These are phyloP conservation scores for Cordyceps farinosa DNA, from an alignment of 2,329 filamentous ascomycete species.

Conservation along the genomic window DNA sequence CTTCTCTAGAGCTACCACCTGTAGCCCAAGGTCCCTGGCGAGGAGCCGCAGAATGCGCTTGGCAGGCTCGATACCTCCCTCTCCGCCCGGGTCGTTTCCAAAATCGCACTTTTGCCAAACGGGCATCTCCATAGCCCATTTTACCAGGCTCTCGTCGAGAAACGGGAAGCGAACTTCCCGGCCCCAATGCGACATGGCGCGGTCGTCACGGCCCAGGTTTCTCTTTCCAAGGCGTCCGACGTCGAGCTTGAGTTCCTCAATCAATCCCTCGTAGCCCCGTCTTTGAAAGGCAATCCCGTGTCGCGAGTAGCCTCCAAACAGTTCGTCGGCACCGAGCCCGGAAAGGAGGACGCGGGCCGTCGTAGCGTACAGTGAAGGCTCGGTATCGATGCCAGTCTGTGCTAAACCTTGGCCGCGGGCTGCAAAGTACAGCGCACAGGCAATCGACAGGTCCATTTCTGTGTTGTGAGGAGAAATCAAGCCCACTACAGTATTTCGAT, in stretches of 20 bases:
- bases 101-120: constrained; percentile 91
- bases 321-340: constrained; percentile 89
- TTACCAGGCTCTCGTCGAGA: constrained; percentile 82
- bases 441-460: constrained; percentile 97
- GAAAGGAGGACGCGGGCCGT: constrained; percentile 81
- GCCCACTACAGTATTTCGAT: constrained; percentile 65
- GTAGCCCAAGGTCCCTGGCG: constrained; percentile 70
- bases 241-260: constrained; percentile 81
- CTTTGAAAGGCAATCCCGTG: constrained; percentile 74
- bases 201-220: constrained; percentile 93
- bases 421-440: constrained; percentile 90
- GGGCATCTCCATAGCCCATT: constrained; percentile 69
- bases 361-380: constrained; percentile 53
- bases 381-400: constrained; percentile 28
- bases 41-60: constrained; percentile 79
- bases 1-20: constrained; percentile 73
- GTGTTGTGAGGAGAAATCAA: constrained; percentile 93
- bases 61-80: constrained; percentile 60
- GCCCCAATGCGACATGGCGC: constrained; percentile 84
- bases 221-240: constrained; percentile 81
- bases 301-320: constrained; percentile 89
- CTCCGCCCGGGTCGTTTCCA: constrained; percentile 41
- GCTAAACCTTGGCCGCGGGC: constrained; percentile 65
- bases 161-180: constrained; percentile 88
- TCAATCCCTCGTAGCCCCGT: constrained; percentile 64